phyloP scores from a whole-genome alignment of 2,329 filamentous ascomycete species.

The Penicillium digitatum region DNA sequence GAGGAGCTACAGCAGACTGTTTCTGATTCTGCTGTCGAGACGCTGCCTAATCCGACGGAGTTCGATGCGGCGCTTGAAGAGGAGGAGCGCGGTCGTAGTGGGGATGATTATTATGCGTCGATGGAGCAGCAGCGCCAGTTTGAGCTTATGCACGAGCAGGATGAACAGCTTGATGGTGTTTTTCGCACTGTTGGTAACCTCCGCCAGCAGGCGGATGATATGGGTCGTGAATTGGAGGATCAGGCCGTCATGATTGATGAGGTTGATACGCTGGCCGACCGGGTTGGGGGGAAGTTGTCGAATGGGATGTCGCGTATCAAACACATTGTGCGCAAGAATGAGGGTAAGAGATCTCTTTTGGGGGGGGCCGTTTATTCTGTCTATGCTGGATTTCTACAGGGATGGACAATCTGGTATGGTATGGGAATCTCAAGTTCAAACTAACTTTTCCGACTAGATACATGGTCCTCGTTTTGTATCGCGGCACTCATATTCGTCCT shows the following conservation, averaged over 20 bases:
- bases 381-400: slow-evolving; percentile 4
- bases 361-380: slow-evolving; percentile 2
- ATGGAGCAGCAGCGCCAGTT: slow-evolving; percentile 90
- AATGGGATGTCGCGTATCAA: slow-evolving; percentile 82
- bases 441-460: slow-evolving; percentile 47
- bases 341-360: slow-evolving; percentile 59
- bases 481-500: slow-evolving; percentile 81
- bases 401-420: slow-evolving; percentile 4
- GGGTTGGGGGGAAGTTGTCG: slow-evolving; percentile 79
- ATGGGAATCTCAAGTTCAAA: slow-evolving; percentile 22
- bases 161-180: slow-evolving; percentile 86
- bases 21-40: slow-evolving; percentile 37
- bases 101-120: slow-evolving; percentile 65
- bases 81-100: slow-evolving; percentile 38
- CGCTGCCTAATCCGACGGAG: slow-evolving; percentile 58
- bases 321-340: slow-evolving; percentile 80
- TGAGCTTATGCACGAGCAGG: slow-evolving; percentile 91
- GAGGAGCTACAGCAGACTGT: slow-evolving; percentile 67
- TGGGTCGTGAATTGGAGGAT: slow-evolving; percentile 95
- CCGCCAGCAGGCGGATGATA: slow-evolving; percentile 84
- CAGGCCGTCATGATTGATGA: slow-evolving; percentile 84
- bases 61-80: slow-evolving; percentile 48
- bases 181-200: slow-evolving; percentile 90
- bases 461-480: slow-evolving; percentile 84
- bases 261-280: slow-evolving; percentile 77